phyloP scores from a whole-genome alignment of 257 asterid genomes.

The Solanum chilense region DNA sequence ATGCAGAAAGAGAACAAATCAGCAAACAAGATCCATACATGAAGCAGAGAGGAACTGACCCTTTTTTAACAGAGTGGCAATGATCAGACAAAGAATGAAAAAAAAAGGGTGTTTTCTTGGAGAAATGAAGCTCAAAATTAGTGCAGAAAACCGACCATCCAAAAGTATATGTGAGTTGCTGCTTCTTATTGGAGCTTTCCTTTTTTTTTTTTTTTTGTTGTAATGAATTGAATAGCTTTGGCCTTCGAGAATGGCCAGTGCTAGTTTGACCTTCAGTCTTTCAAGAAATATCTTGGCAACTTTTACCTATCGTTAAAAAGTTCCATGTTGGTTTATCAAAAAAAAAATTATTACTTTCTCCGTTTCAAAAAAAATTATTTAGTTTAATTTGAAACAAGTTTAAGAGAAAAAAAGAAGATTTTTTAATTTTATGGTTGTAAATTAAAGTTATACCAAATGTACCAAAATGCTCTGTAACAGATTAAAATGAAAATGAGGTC shows the following conservation, averaged over 20 bases:
- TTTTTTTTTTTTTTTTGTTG: background rate
- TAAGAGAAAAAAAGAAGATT: too few relatives aligned
- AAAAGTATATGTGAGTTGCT: background rate
- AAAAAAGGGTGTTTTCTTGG: background rate
- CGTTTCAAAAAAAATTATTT: too few relatives aligned
- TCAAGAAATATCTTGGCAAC: background rate
- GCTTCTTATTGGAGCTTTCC: background rate
- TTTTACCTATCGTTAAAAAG: too few relatives aligned
- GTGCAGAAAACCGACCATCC: background rate
- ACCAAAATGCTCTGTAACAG: accelerated
- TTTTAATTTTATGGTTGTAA: too few relatives aligned
- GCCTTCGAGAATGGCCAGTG: background rate
- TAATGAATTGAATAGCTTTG: background rate
- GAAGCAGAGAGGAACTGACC: background rate
- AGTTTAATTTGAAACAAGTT: accelerated
- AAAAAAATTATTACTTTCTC: too few relatives aligned
- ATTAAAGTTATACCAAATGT: too few relatives aligned
- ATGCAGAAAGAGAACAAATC: background rate
- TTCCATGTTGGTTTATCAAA: accelerated
- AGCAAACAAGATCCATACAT: background rate
- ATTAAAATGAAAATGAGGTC: accelerated
- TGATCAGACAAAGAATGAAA: background rate
- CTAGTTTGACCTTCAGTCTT: background rate
- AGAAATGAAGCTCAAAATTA: background rate
- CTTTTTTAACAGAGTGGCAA: background rate